A percentile compares a stretch with the other conserved stretches of the same genome.
Conservation (phyloP, 768 basidiomycete species). For the Leccinum sublutescens region DNA sequence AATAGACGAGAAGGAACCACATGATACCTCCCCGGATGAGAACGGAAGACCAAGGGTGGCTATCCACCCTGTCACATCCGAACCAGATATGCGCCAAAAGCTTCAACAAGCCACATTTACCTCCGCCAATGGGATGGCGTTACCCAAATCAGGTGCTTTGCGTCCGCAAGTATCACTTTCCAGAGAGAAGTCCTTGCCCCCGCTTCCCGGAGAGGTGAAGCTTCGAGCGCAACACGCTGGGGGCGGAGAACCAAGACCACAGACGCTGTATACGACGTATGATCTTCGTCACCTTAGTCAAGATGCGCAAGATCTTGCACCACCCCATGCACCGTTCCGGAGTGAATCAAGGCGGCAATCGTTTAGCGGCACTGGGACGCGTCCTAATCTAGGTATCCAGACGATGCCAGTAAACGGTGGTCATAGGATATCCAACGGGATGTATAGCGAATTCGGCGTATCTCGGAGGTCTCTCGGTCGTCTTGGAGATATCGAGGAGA, state of each 20-base stretch:
- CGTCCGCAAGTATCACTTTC: slow-evolving; percentile 29
- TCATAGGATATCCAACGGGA: slow-evolving; percentile 34
- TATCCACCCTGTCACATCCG: slow-evolving; percentile 56
- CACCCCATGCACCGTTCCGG: slow-evolving; percentile 65
- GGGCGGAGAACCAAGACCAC: slow-evolving; percentile 51
- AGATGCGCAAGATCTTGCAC: slow-evolving; percentile 48
- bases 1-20: slow-evolving; percentile 45
- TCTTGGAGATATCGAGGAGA: slow-evolving; percentile 32
- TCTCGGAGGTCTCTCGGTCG: slow-evolving; percentile 58
- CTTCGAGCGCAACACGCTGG: slow-evolving; percentile 36
- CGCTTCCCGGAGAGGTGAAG: slow-evolving; percentile 60
- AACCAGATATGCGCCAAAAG: slow-evolving; percentile 59
- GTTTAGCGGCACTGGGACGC: slow-evolving; percentile 63
- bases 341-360: slow-evolving; percentile 69
- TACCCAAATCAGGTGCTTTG: slow-evolving; percentile 21
- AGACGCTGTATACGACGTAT: slow-evolving; percentile 61
- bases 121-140: slow-evolving; percentile 31
- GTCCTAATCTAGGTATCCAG: slow-evolving; percentile 51
- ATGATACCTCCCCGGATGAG: slow-evolving; percentile 29
- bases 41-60: slow-evolving; percentile 38
- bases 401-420: slow-evolving; percentile 44
- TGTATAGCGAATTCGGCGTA: slow-evolving; percentile 74
- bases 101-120: slow-evolving; percentile 37
- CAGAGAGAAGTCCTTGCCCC: slow-evolving; percentile 77
- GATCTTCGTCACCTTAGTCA: slow-evolving; percentile 52